Evolutionary conservation across 768 basidiomycete species (phyloP), one percentile per base, ranked within the genome.

Genomic region (Paxillus rubicundulus): DNA sequence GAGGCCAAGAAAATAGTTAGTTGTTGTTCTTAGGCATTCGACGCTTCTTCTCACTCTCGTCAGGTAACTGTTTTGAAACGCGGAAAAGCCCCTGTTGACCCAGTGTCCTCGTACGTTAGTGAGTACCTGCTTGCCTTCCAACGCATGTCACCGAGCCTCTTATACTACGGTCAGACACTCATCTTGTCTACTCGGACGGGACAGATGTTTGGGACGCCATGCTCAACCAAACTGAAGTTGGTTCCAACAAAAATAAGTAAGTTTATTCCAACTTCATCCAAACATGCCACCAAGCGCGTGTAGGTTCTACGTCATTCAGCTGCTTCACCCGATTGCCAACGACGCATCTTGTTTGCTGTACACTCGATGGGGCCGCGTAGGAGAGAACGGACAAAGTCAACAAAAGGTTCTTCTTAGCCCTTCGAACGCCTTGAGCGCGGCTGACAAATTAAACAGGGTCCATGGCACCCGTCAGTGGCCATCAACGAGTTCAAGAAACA

Each of bases 331-430:
- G 2, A 70, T 77, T 28, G 72, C 74, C 6, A 74, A 74, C 54
- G 57, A 63, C 32, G 17, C 60, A 9, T 55, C 61, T 17, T 77
- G 69, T 47, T 49, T 67, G 4, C 65, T 84, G 30, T 81, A 70
- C 64, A 81, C 80, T 32, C 77, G 80, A 33, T 84, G 81, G 81
- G 82, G 81, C n/a, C 75, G 83, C 21, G 82, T 84, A 16, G 83
- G 83, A 21, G 82, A 82, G 59, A 71, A 70, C 21, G 83, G 83
- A 0, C 71, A 75, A 60, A 69, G 60, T 4, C 77, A 81, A 64
- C 57, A 50, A 38, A 84, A 82, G 72, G 82, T 81, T 30, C 10
- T 20, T 36, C 30, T 20, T 20, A 47, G 28, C 9, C n/a, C 13
- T 10, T 30, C 30, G 9, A 10, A 30, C 9, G 12, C 5, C 5